phyloP scores from a whole-genome alignment of 1,284 basidiomycete genomes.

The Sanghuangporus sanghuang region DNA sequence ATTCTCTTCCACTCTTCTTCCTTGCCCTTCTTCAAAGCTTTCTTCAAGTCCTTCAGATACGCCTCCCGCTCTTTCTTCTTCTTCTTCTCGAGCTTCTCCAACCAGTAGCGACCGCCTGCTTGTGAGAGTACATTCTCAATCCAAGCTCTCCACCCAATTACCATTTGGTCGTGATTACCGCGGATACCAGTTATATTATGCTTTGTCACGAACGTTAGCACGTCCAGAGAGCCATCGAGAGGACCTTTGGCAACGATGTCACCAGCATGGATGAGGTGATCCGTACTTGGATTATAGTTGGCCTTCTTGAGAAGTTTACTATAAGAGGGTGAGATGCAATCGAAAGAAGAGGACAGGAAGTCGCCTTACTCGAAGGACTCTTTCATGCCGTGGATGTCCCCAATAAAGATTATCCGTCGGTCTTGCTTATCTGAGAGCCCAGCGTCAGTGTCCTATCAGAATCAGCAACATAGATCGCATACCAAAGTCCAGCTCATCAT shows the following conservation, averaged over 20 bases:
- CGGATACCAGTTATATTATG: constrained; percentile 70
- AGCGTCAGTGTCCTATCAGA: not conserved
- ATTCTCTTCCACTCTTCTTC: constrained; percentile 38
- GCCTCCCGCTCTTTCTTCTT: constrained; percentile 38
- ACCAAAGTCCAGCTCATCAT: constrained; percentile 34
- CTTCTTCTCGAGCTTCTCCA: constrained; percentile 32
- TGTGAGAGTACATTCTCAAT: constrained; percentile 38
- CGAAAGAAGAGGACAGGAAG: not conserved
- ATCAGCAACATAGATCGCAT: constrained; percentile 15
- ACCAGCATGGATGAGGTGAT: constrained; percentile 75
- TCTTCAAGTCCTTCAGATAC: constrained; percentile 30
- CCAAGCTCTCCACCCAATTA: constrained; percentile 86
- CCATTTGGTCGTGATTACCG: constrained; percentile 87
- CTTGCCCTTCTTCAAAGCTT: constrained; percentile 37
- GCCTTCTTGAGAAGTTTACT: constrained; percentile 62
- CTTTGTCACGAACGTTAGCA: constrained; percentile 59
- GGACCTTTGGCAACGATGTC: constrained; percentile 75
- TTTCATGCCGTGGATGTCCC: constrained; percentile 83
- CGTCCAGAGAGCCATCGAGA: constrained; percentile 51
- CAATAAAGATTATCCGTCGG: constrained; percentile 61
- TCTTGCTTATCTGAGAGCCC: constrained; percentile 38
- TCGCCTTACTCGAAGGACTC: constrained; percentile 57
- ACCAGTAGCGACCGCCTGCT: constrained; percentile 40
- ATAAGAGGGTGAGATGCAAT: not conserved
- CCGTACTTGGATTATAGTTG: constrained; percentile 51